Conservation (phyloP, 2,329 filamentous ascomycete genomes). For the Xylaria sp. region DNA sequence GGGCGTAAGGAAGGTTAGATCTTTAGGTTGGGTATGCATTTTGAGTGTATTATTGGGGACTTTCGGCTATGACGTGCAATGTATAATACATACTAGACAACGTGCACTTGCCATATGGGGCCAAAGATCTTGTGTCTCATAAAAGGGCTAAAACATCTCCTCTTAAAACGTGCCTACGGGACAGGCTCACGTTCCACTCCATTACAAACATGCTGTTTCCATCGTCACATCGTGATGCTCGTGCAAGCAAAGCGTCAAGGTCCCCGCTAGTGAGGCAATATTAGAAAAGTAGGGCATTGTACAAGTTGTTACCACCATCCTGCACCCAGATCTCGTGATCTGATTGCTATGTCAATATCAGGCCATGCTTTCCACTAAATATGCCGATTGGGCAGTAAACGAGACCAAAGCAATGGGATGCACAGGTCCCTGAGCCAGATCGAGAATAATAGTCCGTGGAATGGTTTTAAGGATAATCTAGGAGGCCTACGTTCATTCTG, state of each 20-base stretch:
- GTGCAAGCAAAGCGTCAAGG: neutral
- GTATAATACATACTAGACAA: conserved; percentile 19
- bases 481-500: neutral
- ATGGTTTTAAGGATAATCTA: neutral
- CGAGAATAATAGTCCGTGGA: neutral
- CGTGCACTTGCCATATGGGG: conserved; percentile 10
- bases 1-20: neutral
- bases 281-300: neutral
- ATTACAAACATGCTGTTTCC: neutral
- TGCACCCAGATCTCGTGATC: neutral
- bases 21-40: conserved; percentile 9
- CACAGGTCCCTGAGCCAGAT: neutral
- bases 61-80: conserved; percentile 23
- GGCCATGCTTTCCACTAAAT: neutral
- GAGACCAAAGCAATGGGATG: conserved; percentile 5
- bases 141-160: conserved; percentile 17
- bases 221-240: neutral
- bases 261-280: no score
- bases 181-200: conserved; percentile 3
- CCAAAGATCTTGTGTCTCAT: conserved; percentile 15
- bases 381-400: conserved; percentile 28
- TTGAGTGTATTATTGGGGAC: conserved; percentile 5
- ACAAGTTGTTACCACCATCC: neutral
- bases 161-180: conserved; percentile 11
- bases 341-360: neutral